phyloP scores from a whole-genome alignment of 176 grass and related monocot genomes.

The Ensete ventricosum region DNA sequence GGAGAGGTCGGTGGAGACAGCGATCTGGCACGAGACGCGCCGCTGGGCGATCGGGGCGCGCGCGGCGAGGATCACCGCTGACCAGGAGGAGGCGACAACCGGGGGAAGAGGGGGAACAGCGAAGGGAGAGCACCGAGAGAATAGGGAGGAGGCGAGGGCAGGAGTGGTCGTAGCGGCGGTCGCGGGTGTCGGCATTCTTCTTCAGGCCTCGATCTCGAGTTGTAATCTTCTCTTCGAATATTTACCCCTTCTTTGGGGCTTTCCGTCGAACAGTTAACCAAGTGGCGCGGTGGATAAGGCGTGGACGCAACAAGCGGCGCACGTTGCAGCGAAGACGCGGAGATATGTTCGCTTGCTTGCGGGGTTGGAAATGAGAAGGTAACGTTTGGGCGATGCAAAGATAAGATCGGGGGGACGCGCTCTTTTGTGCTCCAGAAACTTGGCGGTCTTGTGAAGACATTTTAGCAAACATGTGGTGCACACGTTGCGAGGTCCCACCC shows the following conservation, averaged over 20 bases:
- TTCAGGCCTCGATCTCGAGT: neutral
- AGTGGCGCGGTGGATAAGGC: neutral
- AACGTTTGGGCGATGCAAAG: neutral
- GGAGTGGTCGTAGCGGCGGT: conserved; percentile 29
- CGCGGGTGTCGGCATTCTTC: conserved; percentile 24
- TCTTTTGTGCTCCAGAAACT: neutral
- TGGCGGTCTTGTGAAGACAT: neutral
- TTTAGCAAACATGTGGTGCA: conserved; percentile 1
- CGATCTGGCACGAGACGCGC: conserved; percentile 40
- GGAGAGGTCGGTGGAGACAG: conserved; percentile 37
- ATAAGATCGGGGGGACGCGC: too few species aligned
- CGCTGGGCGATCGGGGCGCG: conserved; percentile 17
- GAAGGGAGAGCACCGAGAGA: conserved; percentile 8
- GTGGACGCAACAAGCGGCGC: conserved; percentile 5
- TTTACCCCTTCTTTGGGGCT: conserved; percentile 28
- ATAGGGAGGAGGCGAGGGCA: conserved; percentile 19
- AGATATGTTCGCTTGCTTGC: neutral
- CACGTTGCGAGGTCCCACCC: too few species aligned
- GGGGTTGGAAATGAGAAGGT: neutral
- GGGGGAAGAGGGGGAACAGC: conserved; percentile 11
- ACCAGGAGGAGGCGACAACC: neutral
- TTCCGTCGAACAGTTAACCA: conserved; percentile 35
- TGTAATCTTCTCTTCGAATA: neutral
- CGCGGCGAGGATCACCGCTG: neutral
- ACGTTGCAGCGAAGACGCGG: neutral